Conservation (phyloP, 176 grass and related monocot species). For the Bromus sterilis region DNA sequence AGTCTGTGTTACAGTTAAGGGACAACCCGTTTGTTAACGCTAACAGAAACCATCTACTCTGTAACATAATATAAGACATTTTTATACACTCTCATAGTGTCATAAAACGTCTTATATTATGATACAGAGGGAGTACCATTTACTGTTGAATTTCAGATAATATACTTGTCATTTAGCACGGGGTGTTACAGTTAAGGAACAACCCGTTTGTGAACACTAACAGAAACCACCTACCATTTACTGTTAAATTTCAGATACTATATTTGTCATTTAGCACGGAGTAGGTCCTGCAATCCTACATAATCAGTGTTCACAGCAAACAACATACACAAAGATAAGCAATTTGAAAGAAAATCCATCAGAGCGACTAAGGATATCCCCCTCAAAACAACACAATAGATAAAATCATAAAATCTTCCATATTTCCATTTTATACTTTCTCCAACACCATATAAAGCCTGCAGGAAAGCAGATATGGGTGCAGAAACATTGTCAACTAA, state of each 20-base stretch:
- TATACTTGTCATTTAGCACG: background rate
- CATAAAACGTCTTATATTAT: too few relatives aligned
- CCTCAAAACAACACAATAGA: background rate
- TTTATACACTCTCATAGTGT: too few relatives aligned
- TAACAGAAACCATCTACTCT: too few relatives aligned
- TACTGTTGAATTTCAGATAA: background rate
- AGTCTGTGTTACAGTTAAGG: background rate
- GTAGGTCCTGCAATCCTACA: background rate
- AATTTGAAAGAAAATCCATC: background rate
- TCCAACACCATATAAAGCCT: background rate
- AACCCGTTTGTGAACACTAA: too few relatives aligned
- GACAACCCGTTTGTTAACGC: background rate
- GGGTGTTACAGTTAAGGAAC: too few relatives aligned
- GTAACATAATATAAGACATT: too few relatives aligned
- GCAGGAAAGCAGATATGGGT: background rate
- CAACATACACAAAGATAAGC: background rate
- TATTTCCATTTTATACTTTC: background rate
- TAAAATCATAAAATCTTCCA: background rate
- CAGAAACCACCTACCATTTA: background rate
- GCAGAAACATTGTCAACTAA: background rate
- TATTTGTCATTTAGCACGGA: background rate
- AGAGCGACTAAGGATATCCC: constrained; percentile 3
- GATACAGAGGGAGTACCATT: too few relatives aligned
- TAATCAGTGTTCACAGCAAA: background rate
- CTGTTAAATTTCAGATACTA: background rate